Evolutionary conservation across 768 basidiomycete genomes (phyloP).

Genomic region (Artomyces pyxidatus): DNA sequence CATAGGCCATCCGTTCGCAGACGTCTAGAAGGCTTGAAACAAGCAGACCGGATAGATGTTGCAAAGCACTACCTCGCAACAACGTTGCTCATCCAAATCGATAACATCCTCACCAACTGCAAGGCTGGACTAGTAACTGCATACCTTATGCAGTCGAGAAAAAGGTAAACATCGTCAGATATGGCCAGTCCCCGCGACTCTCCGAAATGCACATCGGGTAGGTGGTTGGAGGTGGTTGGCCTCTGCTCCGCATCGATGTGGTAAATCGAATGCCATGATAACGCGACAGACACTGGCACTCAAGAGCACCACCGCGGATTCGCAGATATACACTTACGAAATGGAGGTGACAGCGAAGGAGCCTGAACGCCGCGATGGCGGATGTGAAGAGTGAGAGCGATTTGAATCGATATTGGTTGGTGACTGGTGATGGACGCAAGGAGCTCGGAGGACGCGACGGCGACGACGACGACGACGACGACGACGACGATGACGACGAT

Average conservation of each 20-base stretch:
- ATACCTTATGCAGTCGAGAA: too few relatives aligned
- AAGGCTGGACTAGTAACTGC: too few relatives aligned
- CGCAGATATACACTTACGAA: constrained; percentile 73
- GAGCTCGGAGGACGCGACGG: constrained; percentile 66
- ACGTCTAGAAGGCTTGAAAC: too few relatives aligned
- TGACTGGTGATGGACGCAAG: constrained; percentile 75
- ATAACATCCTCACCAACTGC: too few relatives aligned
- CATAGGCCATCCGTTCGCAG: too few relatives aligned
- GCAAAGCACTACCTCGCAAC: too few relatives aligned
- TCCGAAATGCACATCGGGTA: constrained; percentile 31
- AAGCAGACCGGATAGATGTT: too few relatives aligned
- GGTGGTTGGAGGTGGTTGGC: constrained; percentile 44
- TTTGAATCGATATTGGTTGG: constrained; percentile 89
- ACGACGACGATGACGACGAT: too few relatives aligned
- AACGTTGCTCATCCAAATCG: too few relatives aligned
- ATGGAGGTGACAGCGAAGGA: constrained; percentile 54
- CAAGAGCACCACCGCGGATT: constrained; percentile 43
- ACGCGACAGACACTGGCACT: constrained; percentile 39
- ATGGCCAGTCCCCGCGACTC: background rate
- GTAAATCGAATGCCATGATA: constrained; percentile 42
- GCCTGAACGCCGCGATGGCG: constrained; percentile 43
- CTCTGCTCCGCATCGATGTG: constrained; percentile 54
- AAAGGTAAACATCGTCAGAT: background rate
- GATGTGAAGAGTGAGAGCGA: constrained; percentile 32
- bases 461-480: too few relatives aligned